Conservation (phyloP, 805 yeast genomes). For the Helenozyma baotianmanensis region DNA sequence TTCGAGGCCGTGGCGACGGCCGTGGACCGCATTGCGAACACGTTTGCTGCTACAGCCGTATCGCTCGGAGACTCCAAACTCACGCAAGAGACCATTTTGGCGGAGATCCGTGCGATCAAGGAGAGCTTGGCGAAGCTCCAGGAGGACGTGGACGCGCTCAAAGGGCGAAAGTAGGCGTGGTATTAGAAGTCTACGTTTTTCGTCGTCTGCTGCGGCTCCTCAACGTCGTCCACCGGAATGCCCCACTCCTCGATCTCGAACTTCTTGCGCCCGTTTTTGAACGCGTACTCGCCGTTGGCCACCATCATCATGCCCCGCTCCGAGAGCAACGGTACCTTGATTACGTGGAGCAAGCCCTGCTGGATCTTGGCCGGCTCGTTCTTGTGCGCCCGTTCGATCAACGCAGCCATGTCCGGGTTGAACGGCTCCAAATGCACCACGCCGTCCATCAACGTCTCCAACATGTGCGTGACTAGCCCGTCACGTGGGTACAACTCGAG, state of each 20-base stretch:
- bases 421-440: slow-evolving; percentile 78
- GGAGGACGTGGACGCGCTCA: slow-evolving; percentile 5
- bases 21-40: slow-evolving; percentile 5
- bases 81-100: slow-evolving; percentile 6
- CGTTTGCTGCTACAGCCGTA: slow-evolving; percentile 6
- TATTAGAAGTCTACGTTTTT: slow-evolving; percentile 32
- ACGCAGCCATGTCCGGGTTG: slow-evolving; percentile 62
- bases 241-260: slow-evolving; percentile 94
- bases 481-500: slow-evolving; percentile 62
- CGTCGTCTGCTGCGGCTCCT: slow-evolving; percentile 30
- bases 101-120: slow-evolving; percentile 6
- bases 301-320: slow-evolving; percentile 79
- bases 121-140: slow-evolving; percentile 5
- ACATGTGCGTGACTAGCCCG: slow-evolving; percentile 40
- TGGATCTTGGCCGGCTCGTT: slow-evolving; percentile 71
- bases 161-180: not conserved
- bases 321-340: slow-evolving; percentile 66
- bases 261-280: slow-evolving; percentile 74
- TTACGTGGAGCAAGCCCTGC: slow-evolving; percentile 80
- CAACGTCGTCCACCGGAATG: slow-evolving; percentile 92
- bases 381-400: slow-evolving; percentile 65
- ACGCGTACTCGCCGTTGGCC: slow-evolving; percentile 73
- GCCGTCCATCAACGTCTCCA: slow-evolving; percentile 60
- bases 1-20: slow-evolving; percentile 1
- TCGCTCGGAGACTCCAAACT: slow-evolving; percentile 7